Evolutionary conservation across 306 rosid genomes (phyloP).

Genomic region (Rubus idaeus): DNA sequence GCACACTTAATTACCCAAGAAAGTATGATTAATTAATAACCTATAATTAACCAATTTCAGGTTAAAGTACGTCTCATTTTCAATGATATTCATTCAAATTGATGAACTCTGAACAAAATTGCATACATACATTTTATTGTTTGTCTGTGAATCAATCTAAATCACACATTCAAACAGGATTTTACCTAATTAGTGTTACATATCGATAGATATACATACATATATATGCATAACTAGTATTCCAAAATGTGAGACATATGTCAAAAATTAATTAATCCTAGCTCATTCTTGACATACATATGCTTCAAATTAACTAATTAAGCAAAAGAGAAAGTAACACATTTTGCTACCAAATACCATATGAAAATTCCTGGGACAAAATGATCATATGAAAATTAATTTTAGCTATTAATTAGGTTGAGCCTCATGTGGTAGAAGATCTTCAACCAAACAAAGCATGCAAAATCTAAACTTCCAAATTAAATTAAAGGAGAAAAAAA

Average conservation of each 20-base stretch:
- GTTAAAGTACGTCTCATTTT: background rate
- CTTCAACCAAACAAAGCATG: slow-evolving; percentile 42
- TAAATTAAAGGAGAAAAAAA: slow-evolving; percentile 23
- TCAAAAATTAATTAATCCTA: background rate
- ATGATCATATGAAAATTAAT: background rate
- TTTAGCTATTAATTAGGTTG: background rate
- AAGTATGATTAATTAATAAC: slow-evolving; percentile 1
- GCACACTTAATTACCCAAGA: background rate
- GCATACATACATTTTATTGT: background rate
- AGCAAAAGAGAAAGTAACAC: background rate
- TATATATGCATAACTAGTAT: background rate
- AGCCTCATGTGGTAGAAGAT: background rate
- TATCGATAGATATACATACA: background rate
- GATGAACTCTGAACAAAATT: background rate
- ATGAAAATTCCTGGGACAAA: background rate
- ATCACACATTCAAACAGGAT: background rate
- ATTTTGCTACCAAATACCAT: background rate
- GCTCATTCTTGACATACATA: background rate
- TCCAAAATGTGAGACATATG: background rate
- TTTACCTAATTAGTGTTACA: background rate
- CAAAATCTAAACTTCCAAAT: slow-evolving; percentile 26
- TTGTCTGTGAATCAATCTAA: background rate
- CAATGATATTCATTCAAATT: background rate
- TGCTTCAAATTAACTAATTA: background rate
- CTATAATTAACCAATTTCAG: background rate